Base-by-base conservation (phyloP, 129 eudicot genomes). In the Flaveria robusta region DNA sequence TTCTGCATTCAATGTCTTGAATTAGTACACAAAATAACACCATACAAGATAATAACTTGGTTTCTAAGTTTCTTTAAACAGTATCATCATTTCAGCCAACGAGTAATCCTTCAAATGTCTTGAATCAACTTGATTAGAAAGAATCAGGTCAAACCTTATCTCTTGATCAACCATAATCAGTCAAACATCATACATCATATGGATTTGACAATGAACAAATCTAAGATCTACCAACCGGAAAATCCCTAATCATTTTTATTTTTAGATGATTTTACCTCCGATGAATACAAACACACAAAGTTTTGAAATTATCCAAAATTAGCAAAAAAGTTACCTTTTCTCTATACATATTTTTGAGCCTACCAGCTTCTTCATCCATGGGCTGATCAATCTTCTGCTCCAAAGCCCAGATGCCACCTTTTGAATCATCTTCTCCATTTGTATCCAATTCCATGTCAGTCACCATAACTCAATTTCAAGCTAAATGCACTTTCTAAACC, bases 281-380 rank as follows among this genome's bases (percentile, higher is more conserved):
- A 77, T 27, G 9, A 9, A 54, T 39, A 55, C n/a, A 43, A 69
- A 68, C 63, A 78, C 62, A n/a, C 63, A 70, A 71, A 19, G 27
- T 43, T 13, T n/a, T 49, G 24, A 71, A 78, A 58, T 15, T 16
- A 22, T 7, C 1, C 14, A 41, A 79, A 73, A 80, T 56, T 52
- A 65, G 71, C 42, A 59, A 60, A 62, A 78, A 66, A 13, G 2
- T n/a, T 60, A 88, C 98, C 96, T 94, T 91, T 87, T 91, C 97
- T 81, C 89, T 79, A 41, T 88, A 91, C 91, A 87, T 88, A 74
- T 87, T 88, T 79, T 74, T 87, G 5, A 94, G 87, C 49, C 88
- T 89, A 54, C 91, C 98, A 66, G 96, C 98, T 74, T 94, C 98
- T 75, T 91, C 98, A 75, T 94, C 98, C 98, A 94, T 94, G 66